Base-by-base conservation (phyloP, 257 asterid genomes). In the Nicotiana obtusifolia region DNA sequence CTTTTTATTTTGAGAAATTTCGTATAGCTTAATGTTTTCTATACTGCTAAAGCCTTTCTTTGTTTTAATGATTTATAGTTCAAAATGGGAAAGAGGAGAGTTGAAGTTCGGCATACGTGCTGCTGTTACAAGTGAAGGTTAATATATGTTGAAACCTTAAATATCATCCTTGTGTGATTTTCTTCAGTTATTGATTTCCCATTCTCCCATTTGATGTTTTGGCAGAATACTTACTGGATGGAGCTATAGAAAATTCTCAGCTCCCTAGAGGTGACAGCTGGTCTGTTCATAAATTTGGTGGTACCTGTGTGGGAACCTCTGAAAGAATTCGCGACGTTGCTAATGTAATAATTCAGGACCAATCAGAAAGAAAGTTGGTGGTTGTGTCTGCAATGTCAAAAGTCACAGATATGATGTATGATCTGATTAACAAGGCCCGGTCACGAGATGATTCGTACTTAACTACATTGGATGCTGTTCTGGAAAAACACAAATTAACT, bases 321-420 rank as follows among this genome's bases (percentile, higher is more conserved):
- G 98, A 96, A 69, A 88, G 99, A 83, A 93, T 96, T 80, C 88
- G 82, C 71, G 93, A 93, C 67, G 99, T 96, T 82, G 98, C 98
- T 10, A 90, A 93, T 67, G 86, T 94, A 69, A 91, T 96, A 81
- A 90, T 89, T 64, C 88, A 85, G 78, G 98, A 96, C 82, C 91
- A 82, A 76, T 91, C 99, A 2, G 86, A 91, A 82, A 88, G 98
- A 84, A 94, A 91, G 86, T 83, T 96, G 91, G 95, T 94, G 20
- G 95, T 96, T 13, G 98, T 96, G 81, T 96, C 99, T 61, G 99
- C 98, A 47, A 94, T 94, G 97, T 93, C 99, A 37, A 94, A 96
- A 90, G 98, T 93, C 86, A 94, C 99, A 2, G 99, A 96, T 86
- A 94, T 94, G 97, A 96, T 96, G 97, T 96, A 93, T 81, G 97